Evolutionary conservation across 495 filamentous ascomycete species (phyloP).

Genomic region (Elaphomyces granulatus): DNA sequence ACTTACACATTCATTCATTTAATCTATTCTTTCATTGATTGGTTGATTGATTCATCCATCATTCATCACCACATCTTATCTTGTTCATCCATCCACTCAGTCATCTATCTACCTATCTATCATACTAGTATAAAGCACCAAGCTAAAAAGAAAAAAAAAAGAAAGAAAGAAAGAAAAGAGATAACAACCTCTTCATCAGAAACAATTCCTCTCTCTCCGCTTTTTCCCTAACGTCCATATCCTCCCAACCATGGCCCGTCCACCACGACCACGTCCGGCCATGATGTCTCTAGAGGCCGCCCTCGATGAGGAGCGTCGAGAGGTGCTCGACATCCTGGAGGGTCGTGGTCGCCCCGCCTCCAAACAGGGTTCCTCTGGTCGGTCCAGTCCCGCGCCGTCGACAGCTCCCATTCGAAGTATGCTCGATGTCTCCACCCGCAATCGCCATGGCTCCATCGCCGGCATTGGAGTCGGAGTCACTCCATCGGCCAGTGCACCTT

Average conservation of each 20-base stretch:
- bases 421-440: conserved; percentile 15
- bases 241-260: conserved; percentile 4
- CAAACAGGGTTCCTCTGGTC: no score
- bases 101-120: no score
- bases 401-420: conserved; percentile 23
- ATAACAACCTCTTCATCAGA: no score
- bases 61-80: no score
- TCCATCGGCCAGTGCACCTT: conserved; percentile 5
- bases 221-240: conserved; percentile 3
- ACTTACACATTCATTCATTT: no score
- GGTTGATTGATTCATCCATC: no score
- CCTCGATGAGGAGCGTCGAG: conserved; percentile 57
- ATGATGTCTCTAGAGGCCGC: conserved; percentile 51
- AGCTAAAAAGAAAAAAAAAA: no score
- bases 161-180: no score
- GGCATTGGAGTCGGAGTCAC: conserved; percentile 22
- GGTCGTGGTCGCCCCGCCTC: no score
- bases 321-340: conserved; percentile 52
- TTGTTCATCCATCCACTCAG: no score
- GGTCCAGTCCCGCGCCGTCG: conserved; percentile 4
- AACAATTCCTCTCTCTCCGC: conserved; percentile 2
- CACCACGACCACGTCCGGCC: conserved; percentile 12
- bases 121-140: no score
- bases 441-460: conserved; percentile 30
- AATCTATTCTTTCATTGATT: no score